A percentile compares a stretch with the other conserved stretches of the same genome.
Evolutionary conservation across 2,329 filamentous ascomycete genomes (phyloP).

Genomic region (Cladosporium sp.): DNA sequence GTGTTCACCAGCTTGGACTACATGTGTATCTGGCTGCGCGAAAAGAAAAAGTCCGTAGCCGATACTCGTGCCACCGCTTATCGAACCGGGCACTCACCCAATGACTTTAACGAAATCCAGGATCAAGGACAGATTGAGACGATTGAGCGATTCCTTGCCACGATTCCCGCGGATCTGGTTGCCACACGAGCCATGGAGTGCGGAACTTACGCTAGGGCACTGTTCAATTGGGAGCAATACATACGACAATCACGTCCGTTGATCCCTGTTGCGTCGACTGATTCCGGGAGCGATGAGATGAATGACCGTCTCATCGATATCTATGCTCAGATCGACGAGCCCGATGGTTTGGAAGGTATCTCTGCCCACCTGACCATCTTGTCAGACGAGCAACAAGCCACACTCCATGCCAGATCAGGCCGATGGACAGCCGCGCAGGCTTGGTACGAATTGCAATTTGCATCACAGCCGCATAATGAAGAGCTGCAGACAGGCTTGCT

Average conservation of each 20-base stretch:
- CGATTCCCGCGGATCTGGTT: slow-evolving; percentile 66
- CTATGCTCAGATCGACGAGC: slow-evolving; percentile 96
- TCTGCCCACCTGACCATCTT: slow-evolving; percentile 80
- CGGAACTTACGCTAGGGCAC: slow-evolving; percentile 82
- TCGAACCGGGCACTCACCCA: slow-evolving; percentile 40
- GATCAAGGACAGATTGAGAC: slow-evolving; percentile 53
- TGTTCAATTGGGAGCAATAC: slow-evolving; percentile 94
- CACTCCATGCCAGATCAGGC: slow-evolving; percentile 89
- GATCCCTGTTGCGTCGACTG: slow-evolving; percentile 37
- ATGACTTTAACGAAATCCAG: slow-evolving; percentile 49
- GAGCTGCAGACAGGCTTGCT: slow-evolving; percentile 80
- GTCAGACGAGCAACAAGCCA: slow-evolving; percentile 89
- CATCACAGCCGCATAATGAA: slow-evolving; percentile 69
- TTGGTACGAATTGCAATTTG: slow-evolving; percentile 92
- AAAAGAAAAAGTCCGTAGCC: slow-evolving; percentile 56
- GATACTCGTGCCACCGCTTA: slow-evolving; percentile 39
- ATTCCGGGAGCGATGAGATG: slow-evolving; percentile 45
- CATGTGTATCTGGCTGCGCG: slow-evolving; percentile 81
- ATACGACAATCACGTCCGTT: slow-evolving; percentile 54
- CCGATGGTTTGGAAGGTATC: slow-evolving; percentile 92
- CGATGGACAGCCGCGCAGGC: slow-evolving; percentile 93
- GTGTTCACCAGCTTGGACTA: slow-evolving; percentile 92
- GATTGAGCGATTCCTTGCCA: slow-evolving; percentile 69
- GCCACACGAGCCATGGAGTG: slow-evolving; percentile 88
- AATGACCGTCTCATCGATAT: slow-evolving; percentile 78